These are phyloP conservation scores for Lyophyllum decastes DNA, from an alignment of 768 basidiomycete species.

Conservation along the genomic window DNA sequence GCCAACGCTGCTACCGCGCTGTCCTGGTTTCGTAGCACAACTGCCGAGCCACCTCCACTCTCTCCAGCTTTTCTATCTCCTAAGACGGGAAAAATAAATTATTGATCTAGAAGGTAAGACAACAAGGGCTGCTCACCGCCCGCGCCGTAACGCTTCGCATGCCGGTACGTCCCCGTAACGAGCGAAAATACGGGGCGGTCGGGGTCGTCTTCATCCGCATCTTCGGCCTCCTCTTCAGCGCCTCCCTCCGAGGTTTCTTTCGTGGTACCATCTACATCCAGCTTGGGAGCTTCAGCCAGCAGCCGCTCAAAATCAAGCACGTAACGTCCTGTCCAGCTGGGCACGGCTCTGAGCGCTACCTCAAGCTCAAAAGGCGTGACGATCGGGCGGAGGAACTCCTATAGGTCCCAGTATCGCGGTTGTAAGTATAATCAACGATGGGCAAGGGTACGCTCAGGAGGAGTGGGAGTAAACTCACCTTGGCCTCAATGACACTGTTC, in stretches of 20 bases:
- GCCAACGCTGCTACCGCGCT: conserved; percentile 50
- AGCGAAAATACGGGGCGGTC: conserved; percentile 86
- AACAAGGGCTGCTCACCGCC: conserved; percentile 15
- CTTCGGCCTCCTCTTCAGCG: conserved; percentile 23
- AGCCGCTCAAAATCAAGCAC: conserved; percentile 75
- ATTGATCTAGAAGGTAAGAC: background rate
- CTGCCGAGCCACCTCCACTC: conserved; percentile 15
- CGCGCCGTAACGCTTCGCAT: conserved; percentile 65
- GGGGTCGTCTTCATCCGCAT: conserved; percentile 46
- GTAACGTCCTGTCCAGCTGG: conserved; percentile 76
- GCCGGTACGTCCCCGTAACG: conserved; percentile 82
- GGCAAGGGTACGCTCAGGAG: background rate
- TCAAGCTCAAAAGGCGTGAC: conserved; percentile 92
- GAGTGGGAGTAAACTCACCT: conserved; percentile 36
- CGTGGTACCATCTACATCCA: background rate
- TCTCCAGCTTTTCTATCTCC: background rate
- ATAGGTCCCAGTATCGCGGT: background rate
- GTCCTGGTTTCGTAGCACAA: conserved; percentile 69
- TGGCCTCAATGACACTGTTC: conserved; percentile 79
- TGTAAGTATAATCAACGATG: background rate
- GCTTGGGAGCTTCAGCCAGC: conserved; percentile 34
- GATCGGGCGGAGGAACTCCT: conserved; percentile 92
- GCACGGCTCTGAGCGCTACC: conserved; percentile 71
- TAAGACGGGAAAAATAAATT: background rate
- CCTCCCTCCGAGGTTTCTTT: background rate